These are phyloP conservation scores for Plasmopara halstedii DNA, from an alignment of 352 stramenopile species.

Conservation along the genomic window DNA sequence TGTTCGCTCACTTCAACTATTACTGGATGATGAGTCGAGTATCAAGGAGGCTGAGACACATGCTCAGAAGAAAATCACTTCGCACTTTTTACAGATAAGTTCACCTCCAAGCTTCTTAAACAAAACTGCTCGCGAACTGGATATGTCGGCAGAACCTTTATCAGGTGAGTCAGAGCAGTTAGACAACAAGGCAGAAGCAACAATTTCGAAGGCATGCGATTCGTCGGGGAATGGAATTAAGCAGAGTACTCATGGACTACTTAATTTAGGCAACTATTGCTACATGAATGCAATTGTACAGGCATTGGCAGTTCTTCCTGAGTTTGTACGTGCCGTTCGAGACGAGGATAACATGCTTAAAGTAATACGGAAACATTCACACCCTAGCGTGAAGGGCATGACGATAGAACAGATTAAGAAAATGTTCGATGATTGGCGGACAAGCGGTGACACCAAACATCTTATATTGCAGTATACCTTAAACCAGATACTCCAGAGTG, in stretches of 20 bases:
- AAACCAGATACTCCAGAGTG: constrained; percentile 46
- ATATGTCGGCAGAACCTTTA: constrained; percentile 24
- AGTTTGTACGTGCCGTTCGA: constrained; percentile 44
- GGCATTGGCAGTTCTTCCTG: constrained; percentile 57
- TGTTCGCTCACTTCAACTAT: constrained; percentile 67
- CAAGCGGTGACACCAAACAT: constrained; percentile 38
- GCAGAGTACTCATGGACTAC: constrained; percentile 76
- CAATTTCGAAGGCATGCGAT: constrained; percentile 1
- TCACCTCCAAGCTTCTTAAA: constrained; percentile 1
- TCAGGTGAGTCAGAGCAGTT: constrained; percentile 7
- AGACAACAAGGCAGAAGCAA: constrained; percentile 5
- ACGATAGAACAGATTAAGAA: constrained; percentile 39
- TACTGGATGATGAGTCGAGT: constrained; percentile 55
- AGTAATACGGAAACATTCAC: constrained; percentile 48
- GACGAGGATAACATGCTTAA: constrained; percentile 50
- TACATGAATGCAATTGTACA: constrained; percentile 94
- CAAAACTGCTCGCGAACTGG: constrained; percentile 8
- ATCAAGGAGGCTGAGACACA: constrained; percentile 8
- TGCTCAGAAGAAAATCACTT: constrained; percentile 26
- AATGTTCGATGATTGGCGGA: constrained; percentile 41
- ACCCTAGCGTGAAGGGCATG: constrained; percentile 19
- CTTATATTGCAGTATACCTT: constrained; percentile 50
- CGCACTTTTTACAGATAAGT: constrained; percentile 38
- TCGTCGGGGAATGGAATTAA: constrained; percentile 12
- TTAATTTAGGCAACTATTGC: constrained; percentile 92